Base-by-base conservation (phyloP, 2,329 filamentous ascomycete species). In the Cladophialophora bantiana region DNA sequence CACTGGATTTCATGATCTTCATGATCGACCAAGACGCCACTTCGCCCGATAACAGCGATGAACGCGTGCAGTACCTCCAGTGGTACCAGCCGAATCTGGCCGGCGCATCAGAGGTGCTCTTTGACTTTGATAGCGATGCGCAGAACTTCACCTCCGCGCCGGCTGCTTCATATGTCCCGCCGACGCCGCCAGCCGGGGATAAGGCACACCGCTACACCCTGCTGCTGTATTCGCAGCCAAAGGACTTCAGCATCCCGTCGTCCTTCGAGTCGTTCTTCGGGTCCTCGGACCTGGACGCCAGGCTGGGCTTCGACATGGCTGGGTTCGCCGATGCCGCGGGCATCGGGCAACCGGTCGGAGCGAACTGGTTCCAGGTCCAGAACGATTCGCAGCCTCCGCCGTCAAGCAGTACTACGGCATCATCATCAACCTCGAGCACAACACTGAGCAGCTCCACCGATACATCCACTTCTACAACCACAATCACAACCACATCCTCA, bases 321-420 rank as follows among this genome's bases (percentile, higher is more conserved):
- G 68, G 71, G 31, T 82, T 82, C 68, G 71, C 77, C 2, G 55
- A 66, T 0, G 78, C 76, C 1, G 71, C 77, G 1, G 73, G 71
- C 1, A 59, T 82, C 10, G 68, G 62, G 4, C 60, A 68, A 0
- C 74, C 77, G 0, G 52, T 80, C 20, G 78, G 77, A 0, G 77
- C 73, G 6, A 81, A 78, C 65, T 82, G 76, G 70, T 78, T 82
- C 55, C 77, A 78, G 55, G 70, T 75, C 31, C 58, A 68, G 61
- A 70, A 71, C 59, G 53, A n/a, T 45, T 62, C 50, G 54, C 54
- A 36, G 57, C 13, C 55, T 34, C 26, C 34, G 12, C 9, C 34
- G 12, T 36, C 52, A n/a, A 52, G 36, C 26, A 60, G 32, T 7
- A 36, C 34, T 1, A 58, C 36, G 10, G 20, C 18, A 26, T 59